phyloP scores from a whole-genome alignment of 257 asterid genomes.

The Capsicum rhomboideum region DNA sequence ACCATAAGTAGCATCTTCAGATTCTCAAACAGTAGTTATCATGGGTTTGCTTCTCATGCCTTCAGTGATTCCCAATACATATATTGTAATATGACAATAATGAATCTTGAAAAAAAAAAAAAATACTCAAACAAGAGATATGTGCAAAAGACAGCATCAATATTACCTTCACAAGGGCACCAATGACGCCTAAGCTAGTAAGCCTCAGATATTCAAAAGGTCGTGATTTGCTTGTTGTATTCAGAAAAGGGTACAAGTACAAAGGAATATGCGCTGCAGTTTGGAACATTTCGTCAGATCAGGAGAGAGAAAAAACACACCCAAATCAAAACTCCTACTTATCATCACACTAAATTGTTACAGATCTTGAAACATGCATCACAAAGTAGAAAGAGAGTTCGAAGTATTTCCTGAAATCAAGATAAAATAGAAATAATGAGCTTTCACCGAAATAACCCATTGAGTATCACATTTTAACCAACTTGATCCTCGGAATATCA shows the following conservation, averaged over 20 bases:
- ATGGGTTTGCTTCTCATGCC: neutral
- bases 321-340: neutral
- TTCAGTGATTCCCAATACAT: neutral
- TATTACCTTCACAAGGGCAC: constrained; percentile 94
- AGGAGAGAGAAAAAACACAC: neutral
- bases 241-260: constrained; percentile 85
- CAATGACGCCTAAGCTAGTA: constrained; percentile 92
- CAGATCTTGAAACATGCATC: neutral
- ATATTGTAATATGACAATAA: neutral
- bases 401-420: neutral
- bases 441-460: neutral
- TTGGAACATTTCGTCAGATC: neutral
- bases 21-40: neutral
- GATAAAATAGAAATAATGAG: neutral
- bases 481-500: neutral
- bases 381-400: neutral
- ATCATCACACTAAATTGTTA: neutral
- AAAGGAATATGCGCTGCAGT: constrained; percentile 86
- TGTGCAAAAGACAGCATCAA: neutral
- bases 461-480: neutral
- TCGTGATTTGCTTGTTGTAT: constrained; percentile 85
- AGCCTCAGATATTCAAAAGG: constrained; percentile 95
- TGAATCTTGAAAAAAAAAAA: neutral
- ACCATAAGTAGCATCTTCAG: neutral
- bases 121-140: neutral